Conservation (phyloP, 1,284 basidiomycete species). For the Nidula niveotomentosa region DNA sequence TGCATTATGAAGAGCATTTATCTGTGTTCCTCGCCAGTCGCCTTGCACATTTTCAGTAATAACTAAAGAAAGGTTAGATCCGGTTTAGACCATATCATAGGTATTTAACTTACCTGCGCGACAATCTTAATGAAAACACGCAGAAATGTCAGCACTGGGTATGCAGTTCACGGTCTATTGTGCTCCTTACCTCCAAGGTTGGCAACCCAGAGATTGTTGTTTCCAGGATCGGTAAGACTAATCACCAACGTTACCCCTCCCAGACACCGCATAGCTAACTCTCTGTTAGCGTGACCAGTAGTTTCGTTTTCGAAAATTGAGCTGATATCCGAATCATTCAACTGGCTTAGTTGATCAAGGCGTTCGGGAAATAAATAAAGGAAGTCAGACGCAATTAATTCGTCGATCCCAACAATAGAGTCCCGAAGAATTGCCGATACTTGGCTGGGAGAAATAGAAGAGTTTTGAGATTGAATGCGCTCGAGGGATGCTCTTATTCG, state of each 20-base stretch:
- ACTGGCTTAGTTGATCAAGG: background rate
- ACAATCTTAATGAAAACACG: background rate
- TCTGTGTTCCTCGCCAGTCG: constrained; percentile 10
- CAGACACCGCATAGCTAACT: background rate
- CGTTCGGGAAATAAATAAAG: background rate
- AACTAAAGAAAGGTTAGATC: no score
- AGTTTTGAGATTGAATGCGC: background rate
- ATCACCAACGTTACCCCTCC: constrained; percentile 52
- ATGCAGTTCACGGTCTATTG: no score
- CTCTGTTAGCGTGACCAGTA: background rate
- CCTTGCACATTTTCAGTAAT: background rate
- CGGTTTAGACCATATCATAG: no score
- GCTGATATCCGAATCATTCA: background rate
- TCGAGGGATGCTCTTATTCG: background rate
- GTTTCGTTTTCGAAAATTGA: background rate
- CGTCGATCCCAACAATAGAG: background rate
- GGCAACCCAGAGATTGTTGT: constrained; percentile 50
- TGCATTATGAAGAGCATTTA: constrained; percentile 50
- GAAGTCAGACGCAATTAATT: background rate
- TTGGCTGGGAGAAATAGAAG: background rate
- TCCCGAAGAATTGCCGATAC: background rate
- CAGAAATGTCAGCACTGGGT: no score
- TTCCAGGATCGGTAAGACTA: constrained; percentile 45
- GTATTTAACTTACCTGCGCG: background rate
- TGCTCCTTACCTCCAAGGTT: constrained; percentile 45